These are phyloP conservation scores for Acidiella bohemica DNA, from an alignment of 495 filamentous ascomycete species.

Conservation along the genomic window DNA sequence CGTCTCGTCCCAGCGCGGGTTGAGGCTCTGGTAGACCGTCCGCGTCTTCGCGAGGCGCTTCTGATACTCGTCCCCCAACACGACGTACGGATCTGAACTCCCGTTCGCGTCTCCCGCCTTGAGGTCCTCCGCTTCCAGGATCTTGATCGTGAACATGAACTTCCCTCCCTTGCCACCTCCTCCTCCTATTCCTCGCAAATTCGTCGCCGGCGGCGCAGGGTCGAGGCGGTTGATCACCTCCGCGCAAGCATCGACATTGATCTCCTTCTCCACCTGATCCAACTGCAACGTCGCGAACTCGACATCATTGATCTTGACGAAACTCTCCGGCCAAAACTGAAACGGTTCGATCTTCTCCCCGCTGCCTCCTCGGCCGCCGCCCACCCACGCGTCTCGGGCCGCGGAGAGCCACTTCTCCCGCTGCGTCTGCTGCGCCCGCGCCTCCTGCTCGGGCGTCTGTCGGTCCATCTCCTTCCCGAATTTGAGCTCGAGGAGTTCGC, in stretches of 20 bases:
- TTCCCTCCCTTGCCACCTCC: slow-evolving; percentile 45
- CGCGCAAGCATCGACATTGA: slow-evolving; percentile 89
- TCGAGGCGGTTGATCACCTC: slow-evolving; percentile 58
- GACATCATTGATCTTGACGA: slow-evolving; percentile 96
- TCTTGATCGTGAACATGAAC: slow-evolving; percentile 97
- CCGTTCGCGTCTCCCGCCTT: slow-evolving; percentile 95
- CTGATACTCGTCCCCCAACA: slow-evolving; percentile 93
- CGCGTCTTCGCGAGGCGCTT: slow-evolving; percentile 94
- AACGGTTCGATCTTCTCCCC: slow-evolving; percentile 91
- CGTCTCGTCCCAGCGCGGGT: slow-evolving; percentile 94
- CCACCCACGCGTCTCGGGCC: slow-evolving; percentile 51
- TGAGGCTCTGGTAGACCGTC: slow-evolving; percentile 80
- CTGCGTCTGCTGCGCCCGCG: slow-evolving; percentile 59
- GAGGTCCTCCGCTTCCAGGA: slow-evolving; percentile 95
- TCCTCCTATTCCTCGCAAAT: slow-evolving; percentile 28
- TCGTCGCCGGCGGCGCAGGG: slow-evolving; percentile 41
- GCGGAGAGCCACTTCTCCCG: slow-evolving; percentile 84
- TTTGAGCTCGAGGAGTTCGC: slow-evolving; percentile 73
- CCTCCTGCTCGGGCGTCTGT: slow-evolving; percentile 72
- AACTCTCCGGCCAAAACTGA: slow-evolving; percentile 91
- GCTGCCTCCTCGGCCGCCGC: slow-evolving; percentile 32
- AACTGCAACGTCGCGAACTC: slow-evolving; percentile 84
- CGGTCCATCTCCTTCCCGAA: slow-evolving; percentile 92
- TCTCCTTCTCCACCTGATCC: slow-evolving; percentile 74
- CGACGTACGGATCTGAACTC: slow-evolving; percentile 91